A percentile compares a stretch with the other conserved stretches of the same genome.
phyloP scores from a whole-genome alignment of 2,329 filamentous ascomycete species.

The Trichoderma semiorbis region DNA sequence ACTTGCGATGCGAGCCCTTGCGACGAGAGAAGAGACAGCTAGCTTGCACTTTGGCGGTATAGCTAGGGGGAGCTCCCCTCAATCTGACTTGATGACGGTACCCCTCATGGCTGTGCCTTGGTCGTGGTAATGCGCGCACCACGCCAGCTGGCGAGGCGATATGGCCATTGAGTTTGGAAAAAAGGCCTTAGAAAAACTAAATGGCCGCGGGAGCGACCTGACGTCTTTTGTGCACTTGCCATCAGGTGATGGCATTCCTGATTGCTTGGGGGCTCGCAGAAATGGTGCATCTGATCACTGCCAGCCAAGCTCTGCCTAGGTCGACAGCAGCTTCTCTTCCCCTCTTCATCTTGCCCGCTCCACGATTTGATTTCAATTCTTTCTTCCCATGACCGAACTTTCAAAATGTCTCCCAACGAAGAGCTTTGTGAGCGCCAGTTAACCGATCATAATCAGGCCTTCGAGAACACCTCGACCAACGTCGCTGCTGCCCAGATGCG shows the following conservation, averaged over 20 bases:
- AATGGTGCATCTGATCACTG: background rate
- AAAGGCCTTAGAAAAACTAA: background rate
- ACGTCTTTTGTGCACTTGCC: background rate
- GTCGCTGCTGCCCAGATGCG: conserved; percentile 99
- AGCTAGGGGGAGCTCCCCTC: background rate
- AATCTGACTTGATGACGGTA: background rate
- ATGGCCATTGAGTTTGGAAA: background rate
- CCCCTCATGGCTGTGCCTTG: conserved; percentile 2
- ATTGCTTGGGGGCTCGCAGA: background rate
- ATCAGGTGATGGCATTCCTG: background rate
- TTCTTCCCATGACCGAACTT: background rate
- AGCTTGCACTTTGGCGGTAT: background rate
- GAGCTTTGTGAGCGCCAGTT: conserved; percentile 21
- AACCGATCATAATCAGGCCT: conserved; percentile 61
- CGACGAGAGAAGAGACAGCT: background rate
- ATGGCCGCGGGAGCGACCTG: background rate
- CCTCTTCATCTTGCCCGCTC: background rate
- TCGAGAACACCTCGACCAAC: conserved; percentile 98
- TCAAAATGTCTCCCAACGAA: conserved; percentile 5
- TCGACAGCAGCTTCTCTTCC: background rate
- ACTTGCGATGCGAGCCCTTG: background rate
- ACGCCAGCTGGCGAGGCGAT: background rate
- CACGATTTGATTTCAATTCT: background rate
- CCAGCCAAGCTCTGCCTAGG: background rate
- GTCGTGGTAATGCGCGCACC: background rate